These are phyloP conservation scores for Durotheca rogersii DNA, from an alignment of 495 filamentous ascomycete species.

Conservation along the genomic window DNA sequence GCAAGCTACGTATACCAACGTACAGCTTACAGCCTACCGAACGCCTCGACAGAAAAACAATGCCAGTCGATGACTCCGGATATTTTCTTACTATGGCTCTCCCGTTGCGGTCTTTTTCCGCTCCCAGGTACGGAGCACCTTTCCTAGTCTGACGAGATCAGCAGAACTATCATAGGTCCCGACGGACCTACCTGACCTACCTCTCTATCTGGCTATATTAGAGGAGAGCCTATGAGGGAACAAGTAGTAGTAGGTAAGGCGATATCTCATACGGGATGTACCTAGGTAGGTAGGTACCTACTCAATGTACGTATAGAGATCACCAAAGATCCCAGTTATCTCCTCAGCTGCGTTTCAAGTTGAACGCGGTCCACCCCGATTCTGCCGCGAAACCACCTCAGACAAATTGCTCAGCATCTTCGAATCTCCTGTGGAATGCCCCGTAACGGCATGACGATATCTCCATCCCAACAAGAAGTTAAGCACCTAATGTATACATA, in stretches of 20 bases:
- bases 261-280: too few relatives aligned
- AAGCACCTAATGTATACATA: not conserved
- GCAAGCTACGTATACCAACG: too few relatives aligned
- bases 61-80: not conserved
- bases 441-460: slow-evolving; percentile 20
- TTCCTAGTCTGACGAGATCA: too few relatives aligned
- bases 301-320: slow-evolving; percentile 13
- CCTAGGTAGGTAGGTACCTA: too few relatives aligned
- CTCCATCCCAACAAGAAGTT: slow-evolving; percentile 18
- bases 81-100: slow-evolving; percentile 13
- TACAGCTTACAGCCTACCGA: too few relatives aligned
- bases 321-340: not conserved
- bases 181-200: too few relatives aligned
- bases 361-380: slow-evolving; percentile 23
- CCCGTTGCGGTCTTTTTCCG: slow-evolving; percentile 24
- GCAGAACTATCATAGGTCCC: too few relatives aligned
- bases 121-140: too few relatives aligned
- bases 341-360: slow-evolving; percentile 32
- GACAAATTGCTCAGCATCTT: slow-evolving; percentile 18
- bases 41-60: too few relatives aligned
- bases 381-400: slow-evolving; percentile 32
- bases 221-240: too few relatives aligned
- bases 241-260: too few relatives aligned
- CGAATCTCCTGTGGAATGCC: slow-evolving; percentile 17
- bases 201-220: too few relatives aligned